Base-by-base conservation (phyloP, 768 basidiomycete species). In the Lactifluus pinguis region DNA sequence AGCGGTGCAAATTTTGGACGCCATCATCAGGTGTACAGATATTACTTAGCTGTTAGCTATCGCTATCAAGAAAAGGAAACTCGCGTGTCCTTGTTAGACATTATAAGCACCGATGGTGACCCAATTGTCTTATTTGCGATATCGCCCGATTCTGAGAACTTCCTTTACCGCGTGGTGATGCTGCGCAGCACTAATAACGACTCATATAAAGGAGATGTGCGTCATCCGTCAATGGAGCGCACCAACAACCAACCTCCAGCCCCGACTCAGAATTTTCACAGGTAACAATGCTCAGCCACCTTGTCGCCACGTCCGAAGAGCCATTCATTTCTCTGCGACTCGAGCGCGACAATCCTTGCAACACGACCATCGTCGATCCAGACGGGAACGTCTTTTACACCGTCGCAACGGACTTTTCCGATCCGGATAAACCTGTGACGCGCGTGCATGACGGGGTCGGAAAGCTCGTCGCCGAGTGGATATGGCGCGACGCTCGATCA, bases 301-400 rank as follows among this genome's bases (percentile, higher is more conserved):
- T 25, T 25, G 25, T 49, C 13, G 21, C 51, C 21, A 53, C 21
- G 51, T 34, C 51, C 19, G 42, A 11, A 25, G 49, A 34, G 39
- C 51, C 42, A 4, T 39, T 34, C 9, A 11, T 53, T 56, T 57
- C 61, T 10, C 56, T 62, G 0, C 41, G 38, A 3, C 13, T 66
- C 39, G 58, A 64, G 39, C 55, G 42, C 30, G 65, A 66, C 59
- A 64, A 64, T 63, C 62, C 62, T 6, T 66, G 63, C 56, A 66
- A 64, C 52, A 66, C 65, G 6, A 52, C 59, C 10, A 57, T 66
- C 62, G 7, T 64, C 55, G 65, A 60, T 41, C 39, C 34, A 4
- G 55, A 53, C 38, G 53, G 49, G 34, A 47, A 48, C 56, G 41
- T 38, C 3, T 25, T 57, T 10, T 66, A 66, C 56, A 53, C 53